These are phyloP conservation scores for Inonotus obliquus DNA, from an alignment of 1,284 basidiomycete species.

Conservation along the genomic window DNA sequence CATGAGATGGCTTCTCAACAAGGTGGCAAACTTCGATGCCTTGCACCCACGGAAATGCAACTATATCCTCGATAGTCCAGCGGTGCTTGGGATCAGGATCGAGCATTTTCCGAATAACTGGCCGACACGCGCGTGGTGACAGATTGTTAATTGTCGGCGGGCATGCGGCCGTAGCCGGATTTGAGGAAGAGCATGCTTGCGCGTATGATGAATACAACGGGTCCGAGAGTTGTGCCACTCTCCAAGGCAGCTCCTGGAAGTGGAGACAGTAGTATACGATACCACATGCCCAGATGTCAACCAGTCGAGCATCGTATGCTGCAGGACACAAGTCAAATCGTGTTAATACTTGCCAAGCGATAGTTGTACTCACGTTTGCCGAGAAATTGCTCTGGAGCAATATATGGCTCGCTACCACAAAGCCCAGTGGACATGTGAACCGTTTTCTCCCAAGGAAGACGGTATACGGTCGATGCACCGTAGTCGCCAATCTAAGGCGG, in stretches of 20 bases:
- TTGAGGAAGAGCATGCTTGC: conserved; percentile 49
- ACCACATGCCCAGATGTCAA: conserved; percentile 97
- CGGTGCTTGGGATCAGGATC: conserved; percentile 89
- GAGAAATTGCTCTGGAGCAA: conserved; percentile 96
- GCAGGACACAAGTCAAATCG: conserved; percentile 23
- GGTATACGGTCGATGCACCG: conserved; percentile 96
- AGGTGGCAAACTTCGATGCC: conserved; percentile 73
- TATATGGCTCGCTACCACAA: conserved; percentile 97
- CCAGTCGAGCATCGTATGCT: conserved; percentile 97
- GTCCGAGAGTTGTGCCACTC: conserved; percentile 85
- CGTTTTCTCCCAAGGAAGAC: conserved; percentile 96
- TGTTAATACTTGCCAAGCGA: background rate
- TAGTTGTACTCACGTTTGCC: conserved; percentile 76
- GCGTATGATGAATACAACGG: conserved; percentile 82
- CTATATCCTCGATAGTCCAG: conserved; percentile 77
- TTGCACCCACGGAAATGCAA: conserved; percentile 81
- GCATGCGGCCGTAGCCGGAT: conserved; percentile 38
- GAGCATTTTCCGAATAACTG: conserved; percentile 90
- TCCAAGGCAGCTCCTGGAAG: conserved; percentile 96
- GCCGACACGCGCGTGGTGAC: conserved; percentile 80
- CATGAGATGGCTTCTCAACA: conserved; percentile 54
- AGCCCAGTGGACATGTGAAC: conserved; percentile 96
- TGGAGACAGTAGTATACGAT: conserved; percentile 98
- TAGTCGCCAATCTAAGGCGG: conserved; percentile 87
- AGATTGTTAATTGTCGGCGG: conserved; percentile 86